Evolutionary conservation across 768 basidiomycete species (phyloP).

Genomic region (Suillus bovinus): DNA sequence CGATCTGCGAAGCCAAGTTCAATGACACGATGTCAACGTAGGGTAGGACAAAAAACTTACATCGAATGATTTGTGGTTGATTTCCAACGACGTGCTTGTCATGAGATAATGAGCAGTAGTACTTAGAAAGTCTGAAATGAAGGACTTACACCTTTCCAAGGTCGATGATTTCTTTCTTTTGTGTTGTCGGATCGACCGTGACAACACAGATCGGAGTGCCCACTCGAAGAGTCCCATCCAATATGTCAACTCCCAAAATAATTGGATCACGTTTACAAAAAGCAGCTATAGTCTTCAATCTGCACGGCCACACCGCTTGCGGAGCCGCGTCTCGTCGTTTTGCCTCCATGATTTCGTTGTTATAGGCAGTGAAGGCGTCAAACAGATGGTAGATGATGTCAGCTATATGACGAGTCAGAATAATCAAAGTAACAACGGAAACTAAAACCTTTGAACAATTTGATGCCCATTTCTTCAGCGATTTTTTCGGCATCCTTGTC

Average conservation of each 20-base stretch:
- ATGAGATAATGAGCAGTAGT: conserved; percentile 6
- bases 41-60: conserved; percentile 39
- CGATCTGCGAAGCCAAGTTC: conserved; percentile 47
- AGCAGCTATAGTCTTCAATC: conserved; percentile 88
- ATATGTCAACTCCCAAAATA: conserved; percentile 93
- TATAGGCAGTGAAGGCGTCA: conserved; percentile 94
- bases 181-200: conserved; percentile 82
- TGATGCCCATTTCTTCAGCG: conserved; percentile 93
- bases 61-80: conserved; percentile 90
- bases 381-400: conserved; percentile 99
- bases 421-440: background rate
- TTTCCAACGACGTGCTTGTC: conserved; percentile 88
- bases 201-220: conserved; percentile 97
- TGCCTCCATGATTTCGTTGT: conserved; percentile 88
- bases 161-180: conserved; percentile 88
- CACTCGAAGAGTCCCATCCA: conserved; percentile 87
- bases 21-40: background rate
- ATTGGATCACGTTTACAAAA: conserved; percentile 98
- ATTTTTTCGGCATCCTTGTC: conserved; percentile 91
- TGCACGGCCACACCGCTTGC: conserved; percentile 95
- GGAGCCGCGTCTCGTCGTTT: conserved; percentile 90
- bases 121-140: background rate
- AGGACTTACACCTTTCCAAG: conserved; percentile 88
- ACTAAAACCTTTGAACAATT: conserved; percentile 87
- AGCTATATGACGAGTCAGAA: conserved; percentile 49